Evolutionary conservation across 371 early-diverging fungal species (phyloP), one percentile per base, ranked within the genome.

Genomic region (Rhizopus arrhizus): DNA sequence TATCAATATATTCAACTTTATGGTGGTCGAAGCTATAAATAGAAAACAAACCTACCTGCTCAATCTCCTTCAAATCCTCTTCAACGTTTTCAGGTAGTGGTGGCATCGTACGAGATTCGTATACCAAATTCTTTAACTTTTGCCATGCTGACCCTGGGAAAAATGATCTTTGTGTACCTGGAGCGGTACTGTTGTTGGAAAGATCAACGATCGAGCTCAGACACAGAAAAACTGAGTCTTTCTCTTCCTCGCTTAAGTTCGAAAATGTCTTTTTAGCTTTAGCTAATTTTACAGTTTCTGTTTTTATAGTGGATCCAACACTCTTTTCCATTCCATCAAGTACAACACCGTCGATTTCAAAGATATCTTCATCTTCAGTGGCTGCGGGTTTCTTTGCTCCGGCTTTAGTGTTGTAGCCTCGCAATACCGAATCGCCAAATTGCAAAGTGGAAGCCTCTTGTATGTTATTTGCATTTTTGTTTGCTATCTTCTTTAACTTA

Each of bases 1-100:
- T 58, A 58, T 11, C 53, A 53, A 36, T 40, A 53, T 40, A 53
- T 2, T 53, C 40, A 53, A 53, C 40, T 40, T 40, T 40, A 53
- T 40, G 15, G 13, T 53, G 38, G 40, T 40, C 28, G 2, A 38
- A 53, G 28, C 38, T 35, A 36, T 40, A 2, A 40, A 16, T 48
- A 28, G 12, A 28, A 40, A 49, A 48, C 29, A 28, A 22, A 48
- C 11, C 0, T 47, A 46, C 47, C 33, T 28, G 28, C 22, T 56
- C 48, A 29, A 56, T 47, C 56, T 56, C 29, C 33, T 15, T 29
- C 34, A 58, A 38, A 5, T 22, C 36, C 31, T 36, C 16, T 40
- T 50, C 32, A 49, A 56, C 13, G 34, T 56, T n/a, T 35, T 4
- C 31, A 41, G 58, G 58, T 38, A 58, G 33, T 22, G 29, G 22